Evolutionary conservation across 108 stramenopile species (phyloP).

Genomic region (Pseudonitzschia pungens): DNA sequence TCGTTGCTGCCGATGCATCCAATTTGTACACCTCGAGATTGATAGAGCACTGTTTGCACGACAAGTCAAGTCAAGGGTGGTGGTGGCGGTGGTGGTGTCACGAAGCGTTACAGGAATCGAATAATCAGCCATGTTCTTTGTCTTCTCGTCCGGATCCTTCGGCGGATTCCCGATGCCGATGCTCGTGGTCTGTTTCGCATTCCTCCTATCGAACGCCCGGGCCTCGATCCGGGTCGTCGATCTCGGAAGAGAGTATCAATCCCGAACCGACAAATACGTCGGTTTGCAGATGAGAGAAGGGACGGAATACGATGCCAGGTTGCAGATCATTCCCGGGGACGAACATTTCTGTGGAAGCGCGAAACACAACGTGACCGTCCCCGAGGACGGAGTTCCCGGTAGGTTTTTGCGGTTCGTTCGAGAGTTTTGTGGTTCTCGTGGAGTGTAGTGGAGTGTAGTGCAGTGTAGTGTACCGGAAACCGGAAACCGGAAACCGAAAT

Average conservation of each 20-base stretch:
- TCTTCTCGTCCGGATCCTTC: background rate
- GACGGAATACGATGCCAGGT: background rate
- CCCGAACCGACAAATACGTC: slow-evolving; percentile 14
- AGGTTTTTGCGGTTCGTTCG: background rate
- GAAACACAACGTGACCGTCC: background rate
- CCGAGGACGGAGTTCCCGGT: slow-evolving; percentile 15
- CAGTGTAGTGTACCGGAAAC: no score
- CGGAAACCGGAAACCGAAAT: no score
- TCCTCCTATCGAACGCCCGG: background rate
- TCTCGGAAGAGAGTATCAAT: slow-evolving; percentile 11
- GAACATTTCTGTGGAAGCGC: background rate
- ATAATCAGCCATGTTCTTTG: background rate
- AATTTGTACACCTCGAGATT: no score
- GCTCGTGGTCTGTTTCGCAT: background rate
- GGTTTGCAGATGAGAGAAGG: slow-evolving; percentile 9
- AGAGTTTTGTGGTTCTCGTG: background rate
- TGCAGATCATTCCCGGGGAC: background rate
- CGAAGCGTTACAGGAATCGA: no score
- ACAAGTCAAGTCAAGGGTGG: no score
- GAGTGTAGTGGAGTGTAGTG: background rate
- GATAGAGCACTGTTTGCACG: no score
- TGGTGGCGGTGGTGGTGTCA: no score
- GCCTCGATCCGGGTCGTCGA: slow-evolving; percentile 12
- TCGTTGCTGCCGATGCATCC: no score
- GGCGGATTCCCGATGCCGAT: background rate